Percentiles rank a stretch among this genome's conserved stretches.
phyloP scores from a whole-genome alignment of 371 early-diverging fungal species.

The Syncephalastrum sp. region DNA sequence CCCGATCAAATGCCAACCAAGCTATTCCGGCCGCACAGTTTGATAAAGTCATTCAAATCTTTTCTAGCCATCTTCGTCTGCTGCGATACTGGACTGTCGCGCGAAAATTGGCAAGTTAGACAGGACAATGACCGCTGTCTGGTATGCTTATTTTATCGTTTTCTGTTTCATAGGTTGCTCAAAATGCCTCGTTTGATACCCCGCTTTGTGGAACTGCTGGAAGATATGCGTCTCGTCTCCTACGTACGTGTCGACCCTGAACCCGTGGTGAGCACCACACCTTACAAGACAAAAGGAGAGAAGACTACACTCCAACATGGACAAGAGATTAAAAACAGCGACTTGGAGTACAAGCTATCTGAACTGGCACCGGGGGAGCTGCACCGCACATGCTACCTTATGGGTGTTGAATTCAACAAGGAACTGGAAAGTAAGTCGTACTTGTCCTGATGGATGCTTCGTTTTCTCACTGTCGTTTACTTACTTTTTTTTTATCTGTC shows the following conservation, averaged over 20 bases:
- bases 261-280: no score
- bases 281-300: conserved; percentile 25
- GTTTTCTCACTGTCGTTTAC: no score
- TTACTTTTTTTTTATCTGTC: no score
- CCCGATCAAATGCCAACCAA: conserved; percentile 11
- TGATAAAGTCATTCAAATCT: conserved; percentile 18
- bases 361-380: conserved; percentile 27
- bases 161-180: conserved; percentile 19
- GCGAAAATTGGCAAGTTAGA: conserved; percentile 31
- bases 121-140: no score
- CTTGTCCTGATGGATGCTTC: neutral
- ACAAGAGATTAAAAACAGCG: conserved; percentile 3
- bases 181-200: conserved; percentile 35
- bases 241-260: no score
- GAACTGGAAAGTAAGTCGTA: neutral
- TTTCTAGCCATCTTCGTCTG: conserved; percentile 24
- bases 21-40: conserved; percentile 22
- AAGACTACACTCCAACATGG: conserved; percentile 18
- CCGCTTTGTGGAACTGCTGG: conserved; percentile 22
- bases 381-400: conserved; percentile 23
- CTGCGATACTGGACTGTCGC: conserved; percentile 14
- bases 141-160: no score
- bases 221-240: conserved; percentile 5
- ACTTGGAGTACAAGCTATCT: neutral
- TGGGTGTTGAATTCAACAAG: conserved; percentile 25